Evolutionary conservation across 2,329 filamentous ascomycete species (phyloP).

Genomic region (Alternaria conjuncta): DNA sequence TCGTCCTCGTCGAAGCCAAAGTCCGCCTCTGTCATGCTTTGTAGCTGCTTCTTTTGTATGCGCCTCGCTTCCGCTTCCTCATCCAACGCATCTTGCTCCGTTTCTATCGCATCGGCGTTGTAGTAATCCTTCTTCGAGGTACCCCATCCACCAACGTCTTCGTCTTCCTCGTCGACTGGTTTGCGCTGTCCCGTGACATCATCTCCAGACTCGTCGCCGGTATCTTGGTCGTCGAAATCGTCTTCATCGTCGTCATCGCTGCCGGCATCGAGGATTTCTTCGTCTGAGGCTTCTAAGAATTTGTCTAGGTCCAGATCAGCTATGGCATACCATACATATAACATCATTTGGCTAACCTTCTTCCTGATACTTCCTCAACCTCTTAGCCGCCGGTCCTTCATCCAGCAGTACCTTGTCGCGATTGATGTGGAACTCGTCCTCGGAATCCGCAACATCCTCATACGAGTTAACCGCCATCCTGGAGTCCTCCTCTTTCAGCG

Average conservation of each 20-base stretch:
- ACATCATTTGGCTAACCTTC: constrained; percentile 57
- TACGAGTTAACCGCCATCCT: constrained; percentile 67
- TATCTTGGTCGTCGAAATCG: constrained; percentile 47
- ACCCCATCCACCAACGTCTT: constrained; percentile 79
- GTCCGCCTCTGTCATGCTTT: constrained; percentile 88
- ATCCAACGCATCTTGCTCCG: constrained; percentile 77
- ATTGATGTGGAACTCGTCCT: constrained; percentile 90
- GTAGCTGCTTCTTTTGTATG: constrained; percentile 87
- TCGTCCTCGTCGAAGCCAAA: constrained; percentile 92
- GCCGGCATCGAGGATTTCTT: constrained; percentile 65
- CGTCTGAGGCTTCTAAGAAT: constrained; percentile 64
- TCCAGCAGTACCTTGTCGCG: constrained; percentile 87
- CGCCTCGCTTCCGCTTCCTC: constrained; percentile 91
- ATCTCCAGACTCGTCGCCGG: constrained; percentile 43
- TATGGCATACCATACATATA: background rate
- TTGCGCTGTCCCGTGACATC: constrained; percentile 37
- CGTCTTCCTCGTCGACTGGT: constrained; percentile 60
- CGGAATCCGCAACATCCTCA: constrained; percentile 89
- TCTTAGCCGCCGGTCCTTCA: constrained; percentile 79
- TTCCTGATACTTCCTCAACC: constrained; percentile 72
- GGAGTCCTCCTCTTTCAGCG: constrained; percentile 51
- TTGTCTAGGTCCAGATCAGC: constrained; percentile 54
- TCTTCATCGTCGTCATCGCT: constrained; percentile 50
- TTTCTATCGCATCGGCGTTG: constrained; percentile 78
- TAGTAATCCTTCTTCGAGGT: constrained; percentile 91